Evolutionary conservation across 768 basidiomycete species (phyloP), one percentile per base, ranked within the genome.

Genomic region (Flagelloscypha sp.): DNA sequence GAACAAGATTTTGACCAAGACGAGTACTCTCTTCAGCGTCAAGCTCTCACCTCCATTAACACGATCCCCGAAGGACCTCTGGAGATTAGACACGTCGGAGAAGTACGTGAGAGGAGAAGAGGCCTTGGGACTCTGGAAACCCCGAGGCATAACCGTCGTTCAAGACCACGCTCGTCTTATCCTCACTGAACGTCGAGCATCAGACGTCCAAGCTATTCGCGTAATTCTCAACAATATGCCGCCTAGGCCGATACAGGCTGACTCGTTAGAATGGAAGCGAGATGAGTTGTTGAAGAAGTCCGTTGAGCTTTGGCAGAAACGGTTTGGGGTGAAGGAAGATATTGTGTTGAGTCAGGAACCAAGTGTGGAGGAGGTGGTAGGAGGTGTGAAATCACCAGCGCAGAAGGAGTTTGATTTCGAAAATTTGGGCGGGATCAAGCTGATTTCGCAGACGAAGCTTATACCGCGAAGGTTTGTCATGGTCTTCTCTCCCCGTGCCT

Each of bases 41-140:
- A 70, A 74, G 29, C 68, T 98, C 21, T 76, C 77, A 3, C 92
- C 94, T 9, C 84, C 87, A 11, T 61, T 87, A 42, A 89, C 87
- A 13, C 78, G 88, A 28, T 90, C 84, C 1, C 74, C 88, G 2
- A 78, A 78, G 53, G 92, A 97, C 44, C 66, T 99, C 10, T 97
- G 94, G 95, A 68, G 92, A 25, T 65, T 98, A 34, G 90, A 99
- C 61, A 97, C 94, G 1, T 79, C 86, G 19, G 84, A 87, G 59
- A 93, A 90, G 55, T 97, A 93, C 57, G 92, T 99, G 0, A 73
- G 81, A 29, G 94, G 94, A 6, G 93, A 98, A 54, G 93, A 97
- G 48, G 57, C 68, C 3, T 67, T 98, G 19, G 78, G 72, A 5
- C 56, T 68, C 13, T 98, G 94, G 93, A 84, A 78, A 46, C 79